Base-by-base conservation (phyloP, 202 grass and related monocot genomes). In the Saccharum hybrid region DNA sequence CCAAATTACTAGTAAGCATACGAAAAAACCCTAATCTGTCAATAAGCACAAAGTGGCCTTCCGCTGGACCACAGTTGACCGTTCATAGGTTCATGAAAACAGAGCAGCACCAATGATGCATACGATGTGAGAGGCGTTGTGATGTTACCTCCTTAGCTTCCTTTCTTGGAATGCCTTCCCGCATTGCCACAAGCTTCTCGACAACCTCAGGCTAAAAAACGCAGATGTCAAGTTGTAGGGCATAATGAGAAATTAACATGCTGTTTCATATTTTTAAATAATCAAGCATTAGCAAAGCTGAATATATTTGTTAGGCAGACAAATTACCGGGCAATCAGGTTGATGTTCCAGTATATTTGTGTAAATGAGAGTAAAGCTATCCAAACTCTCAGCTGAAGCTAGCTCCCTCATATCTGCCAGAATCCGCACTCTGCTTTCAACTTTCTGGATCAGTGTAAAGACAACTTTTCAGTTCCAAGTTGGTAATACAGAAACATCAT, bases 281-380 rank as follows among this genome's bases (percentile, higher is more conserved):
- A 63, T 87, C 41, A 51, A 78, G 12, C 21, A 45, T 56, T 67
- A 16, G 33, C 30, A 54, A 80, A 69, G 69, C 31, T 36, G 31
- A 85, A 67, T 51, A 66, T 66, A 62, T 66, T 54, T 67, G 72
- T 36, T 82, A 46, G 77, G 30, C 81, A 61, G 82, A 49, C 88
- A 88, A 52, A 72, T 88, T 96, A 99, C 96, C 15, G 93, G 96
- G 86, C 96, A 99, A 79, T 99, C 97, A 77, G 97, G 86, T 76
- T 99, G 97, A 88, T 99, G 93, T 86, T 99, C 97, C 64, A 99
- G 88, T 83, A 99, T 99, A 83, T 94, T 94, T 67, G 93, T 99
- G 60, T 99, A 99, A 77, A 99, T 90, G 42, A 99, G 89, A 83
- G 97, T 99, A 75, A 99, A 99, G 84, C 81, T 96, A 77, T 99